Conservation (phyloP, 2,329 filamentous ascomycete genomes). For the Colletotrichum coccodes region DNA sequence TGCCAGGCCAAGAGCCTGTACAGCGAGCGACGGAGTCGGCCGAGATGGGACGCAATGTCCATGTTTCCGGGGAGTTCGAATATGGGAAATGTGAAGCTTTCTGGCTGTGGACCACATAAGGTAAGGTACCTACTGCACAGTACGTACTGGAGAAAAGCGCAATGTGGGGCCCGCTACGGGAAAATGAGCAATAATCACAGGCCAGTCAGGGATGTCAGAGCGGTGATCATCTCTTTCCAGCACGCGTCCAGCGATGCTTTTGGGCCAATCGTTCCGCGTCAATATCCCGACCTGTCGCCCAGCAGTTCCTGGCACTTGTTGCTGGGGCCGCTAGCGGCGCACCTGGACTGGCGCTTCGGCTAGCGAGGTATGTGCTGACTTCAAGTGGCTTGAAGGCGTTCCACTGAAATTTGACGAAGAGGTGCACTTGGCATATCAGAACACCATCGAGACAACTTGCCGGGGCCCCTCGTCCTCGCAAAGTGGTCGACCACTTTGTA, state of each 20-base stretch:
- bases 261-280: not conserved
- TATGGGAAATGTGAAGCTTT: slow-evolving; percentile 1
- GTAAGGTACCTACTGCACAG: not conserved
- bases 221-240: not conserved
- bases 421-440: not conserved
- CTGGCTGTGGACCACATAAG: not conserved
- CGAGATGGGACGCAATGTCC: slow-evolving; percentile 1
- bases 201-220: not conserved
- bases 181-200: not conserved
- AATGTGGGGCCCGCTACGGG: not conserved
- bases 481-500: not conserved
- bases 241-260: not conserved
- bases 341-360: not conserved
- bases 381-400: slow-evolving; percentile 27
- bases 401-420: slow-evolving; percentile 22
- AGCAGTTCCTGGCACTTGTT: not conserved
- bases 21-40: slow-evolving; percentile 4
- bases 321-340: not conserved
- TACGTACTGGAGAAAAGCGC: slow-evolving; percentile 1
- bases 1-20: not conserved
- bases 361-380: not conserved
- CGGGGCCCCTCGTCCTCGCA: not conserved
- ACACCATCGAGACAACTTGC: not conserved
- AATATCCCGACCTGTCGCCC: not conserved
- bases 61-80: slow-evolving; percentile 20